Base-by-base conservation (phyloP, 805 yeast species). In the Nakazawaea ernobii region DNA sequence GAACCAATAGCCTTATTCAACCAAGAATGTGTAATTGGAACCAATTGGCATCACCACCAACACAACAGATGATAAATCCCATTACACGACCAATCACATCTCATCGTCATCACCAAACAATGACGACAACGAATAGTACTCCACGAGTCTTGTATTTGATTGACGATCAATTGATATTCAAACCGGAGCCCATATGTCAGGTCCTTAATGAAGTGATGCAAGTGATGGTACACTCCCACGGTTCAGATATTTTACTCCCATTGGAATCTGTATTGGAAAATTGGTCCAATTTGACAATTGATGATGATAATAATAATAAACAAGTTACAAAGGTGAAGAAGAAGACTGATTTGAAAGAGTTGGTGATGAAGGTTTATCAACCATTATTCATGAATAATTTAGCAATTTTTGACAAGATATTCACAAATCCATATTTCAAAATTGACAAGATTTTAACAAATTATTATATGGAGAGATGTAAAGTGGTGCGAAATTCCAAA, bases 361-460 rank as follows among this genome's bases (percentile, higher is more conserved):
- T 32, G 26, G 4, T 47, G 43, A 27, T 28, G 28, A n/a, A 35
- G 8, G 30, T 42, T 7, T 47, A 41, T 14, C 14, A 32, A 11
- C 40, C 45, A 8, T 35, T 43, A 1, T 42, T 47, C 39, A 5
- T 32, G 6, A 4, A n/a, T 13, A 35, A 42, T 11, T 27, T n/a
- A 9, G 20, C 8, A 4, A 17, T 37, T 24, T 47, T 42, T 39
- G 36, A 14, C n/a, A 10, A 7, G 8, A 30, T 47, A 9, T 42
- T 47, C 46, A 47, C 42, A 24, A 47, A 32, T 26, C 46, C 49
- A n/a, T 46, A 42, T n/a, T 30, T 47, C 5, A 29, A 45, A 13
- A 13, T 40, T 15, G 15, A 36, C 7, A 6, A 15, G 10, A 43
- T 43, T 20, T 32, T 43, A 3, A n/a, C 8, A n/a, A 14, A 17